Base-by-base conservation (phyloP, 1,139 yeast genomes). In the Saccharomyces hybrid region DNA sequence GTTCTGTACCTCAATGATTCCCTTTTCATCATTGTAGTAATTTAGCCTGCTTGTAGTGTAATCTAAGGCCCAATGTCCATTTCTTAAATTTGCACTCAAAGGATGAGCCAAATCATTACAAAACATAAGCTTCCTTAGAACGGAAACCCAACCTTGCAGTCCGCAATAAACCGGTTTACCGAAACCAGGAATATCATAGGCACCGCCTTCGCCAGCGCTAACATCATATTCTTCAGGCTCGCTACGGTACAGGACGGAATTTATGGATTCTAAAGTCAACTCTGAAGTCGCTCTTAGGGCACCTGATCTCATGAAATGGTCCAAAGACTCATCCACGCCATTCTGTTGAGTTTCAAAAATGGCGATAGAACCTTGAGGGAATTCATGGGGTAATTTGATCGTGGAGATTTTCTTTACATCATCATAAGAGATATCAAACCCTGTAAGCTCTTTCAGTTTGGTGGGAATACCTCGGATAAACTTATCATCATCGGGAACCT, bases 301-400 rank as follows among this genome's bases (percentile, higher is more conserved):
- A 14, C 95, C 96, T 31, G 78, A 72, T 62, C 84, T 80, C 21
- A 88, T 81, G 64, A 73, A 85, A 26, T 76, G 73, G 66, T 88
- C 95, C 51, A 89, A 72, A 2, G 78, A 75, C 7, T 77, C 76
- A 54, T 86, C 86, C 55, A 88, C 85, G 24, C 75, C 76, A 27
- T 73, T 67, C 58, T 80, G 76, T 56, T 76, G 78, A 0, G 98
- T 90, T 47, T 84, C 78, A 64, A 88, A 79, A 2, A 93, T 85
- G 0, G 96, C 90, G 62, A 93, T 88, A 0, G 96, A 86, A 1
- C 99, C 99, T 52, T 88, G 95, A 2, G 93, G 89, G 70, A 93
- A 91, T 48, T 75, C 60, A 0, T 71, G 76, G 1, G 86, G 84
- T 4, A 87, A 72, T 1, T 70, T 73, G 52, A 93, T 80, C 3